phyloP scores from a whole-genome alignment of 352 stramenopile species.

The Globisporangium middletonii region DNA sequence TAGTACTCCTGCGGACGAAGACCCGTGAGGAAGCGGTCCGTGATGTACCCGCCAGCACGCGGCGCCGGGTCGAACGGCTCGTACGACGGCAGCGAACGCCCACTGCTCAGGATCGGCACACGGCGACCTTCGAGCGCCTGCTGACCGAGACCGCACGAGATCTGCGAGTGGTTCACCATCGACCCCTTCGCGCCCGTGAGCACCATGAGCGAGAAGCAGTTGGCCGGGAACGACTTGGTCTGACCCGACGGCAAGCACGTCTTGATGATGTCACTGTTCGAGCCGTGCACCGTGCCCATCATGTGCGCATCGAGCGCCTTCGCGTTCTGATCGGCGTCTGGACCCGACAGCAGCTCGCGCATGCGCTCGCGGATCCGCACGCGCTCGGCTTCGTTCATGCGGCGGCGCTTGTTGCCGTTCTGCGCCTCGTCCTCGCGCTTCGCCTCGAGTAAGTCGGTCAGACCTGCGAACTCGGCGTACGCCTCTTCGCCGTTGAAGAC shows the following conservation, averaged over 20 bases:
- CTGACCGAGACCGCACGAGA: constrained; percentile 98
- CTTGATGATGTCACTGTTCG: constrained; percentile 98
- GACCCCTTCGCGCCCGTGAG: constrained; percentile 99
- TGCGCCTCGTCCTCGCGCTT: constrained; percentile 48
- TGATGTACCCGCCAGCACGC: constrained; percentile 98
- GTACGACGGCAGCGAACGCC: constrained; percentile 98
- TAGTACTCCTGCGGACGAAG: constrained; percentile 98
- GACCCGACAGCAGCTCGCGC: constrained; percentile 61
- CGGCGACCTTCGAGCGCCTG: constrained; percentile 98
- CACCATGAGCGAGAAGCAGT: constrained; percentile 99
- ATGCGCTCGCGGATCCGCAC: constrained; percentile 69
- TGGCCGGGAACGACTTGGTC: constrained; percentile 96
- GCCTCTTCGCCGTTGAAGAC: constrained; percentile 77
- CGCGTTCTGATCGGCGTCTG: constrained; percentile 67
- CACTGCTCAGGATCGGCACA: constrained; percentile 97
- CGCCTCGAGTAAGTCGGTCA: constrained; percentile 55
- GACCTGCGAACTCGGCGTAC: constrained; percentile 79
- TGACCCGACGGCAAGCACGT: constrained; percentile 97
- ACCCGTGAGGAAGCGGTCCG: constrained; percentile 98
- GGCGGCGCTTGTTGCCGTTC: constrained; percentile 53
- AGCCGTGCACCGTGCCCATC: constrained; percentile 87
- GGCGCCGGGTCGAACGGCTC: constrained; percentile 96
- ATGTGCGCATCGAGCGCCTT: constrained; percentile 85
- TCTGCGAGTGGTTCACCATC: constrained; percentile 99
- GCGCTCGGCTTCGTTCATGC: constrained; percentile 81